phyloP scores from a whole-genome alignment of 108 stramenopile genomes.

The Cyclotella kingstonii region DNA sequence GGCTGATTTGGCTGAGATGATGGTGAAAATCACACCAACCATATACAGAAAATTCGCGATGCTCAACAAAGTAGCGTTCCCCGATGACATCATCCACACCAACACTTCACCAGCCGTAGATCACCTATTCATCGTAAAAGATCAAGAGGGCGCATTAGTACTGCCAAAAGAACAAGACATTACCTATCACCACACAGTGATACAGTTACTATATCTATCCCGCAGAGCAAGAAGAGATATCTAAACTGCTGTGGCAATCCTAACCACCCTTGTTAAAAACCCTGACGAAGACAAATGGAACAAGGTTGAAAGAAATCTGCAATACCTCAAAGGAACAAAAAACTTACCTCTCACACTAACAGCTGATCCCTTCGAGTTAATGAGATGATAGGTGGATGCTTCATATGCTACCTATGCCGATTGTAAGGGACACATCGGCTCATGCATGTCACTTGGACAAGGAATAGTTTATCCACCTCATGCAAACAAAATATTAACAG shows the following conservation, averaged over 20 bases:
- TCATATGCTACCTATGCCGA: too few species aligned
- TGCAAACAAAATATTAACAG: too few species aligned
- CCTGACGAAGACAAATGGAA: conserved; percentile 36
- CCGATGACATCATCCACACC: conserved; percentile 1
- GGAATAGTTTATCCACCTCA: too few species aligned
- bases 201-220: conserved; percentile 31
- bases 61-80: conserved; percentile 3
- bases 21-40: too few species aligned
- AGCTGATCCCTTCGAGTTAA: too few species aligned
- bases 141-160: not conserved
- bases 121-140: conserved; percentile 23
- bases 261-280: conserved; percentile 34
- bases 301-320: conserved; percentile 35
- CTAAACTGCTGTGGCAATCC: conserved; percentile 25
- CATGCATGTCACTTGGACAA: too few species aligned
- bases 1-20: too few species aligned
- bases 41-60: too few species aligned
- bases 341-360: conserved; percentile 18
- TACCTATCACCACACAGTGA: conserved; percentile 35
- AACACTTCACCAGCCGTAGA: conserved; percentile 26
- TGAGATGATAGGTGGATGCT: too few species aligned
- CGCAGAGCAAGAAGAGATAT: conserved; percentile 35
- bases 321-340: conserved; percentile 36
- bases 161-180: conserved; percentile 8
- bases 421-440: too few species aligned